These are phyloP conservation scores for Melanogaster broomeanus DNA, from an alignment of 768 basidiomycete species.

Conservation along the genomic window DNA sequence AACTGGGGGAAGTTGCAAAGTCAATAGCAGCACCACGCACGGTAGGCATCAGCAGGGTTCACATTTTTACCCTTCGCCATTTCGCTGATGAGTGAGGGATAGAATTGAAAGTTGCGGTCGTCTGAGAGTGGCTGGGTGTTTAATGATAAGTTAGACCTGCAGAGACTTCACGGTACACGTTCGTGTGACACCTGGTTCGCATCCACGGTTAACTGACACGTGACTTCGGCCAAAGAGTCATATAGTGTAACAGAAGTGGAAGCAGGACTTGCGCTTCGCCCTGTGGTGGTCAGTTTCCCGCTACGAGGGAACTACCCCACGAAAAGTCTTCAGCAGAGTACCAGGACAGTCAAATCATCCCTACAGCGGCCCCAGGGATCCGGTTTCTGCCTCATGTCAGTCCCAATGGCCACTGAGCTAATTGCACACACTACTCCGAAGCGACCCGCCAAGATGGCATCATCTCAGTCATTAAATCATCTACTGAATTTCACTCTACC, in stretches of 20 bases:
- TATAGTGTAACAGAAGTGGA: neutral
- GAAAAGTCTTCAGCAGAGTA: slow-evolving; percentile 12
- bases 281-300: slow-evolving; percentile 40
- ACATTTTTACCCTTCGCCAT: slow-evolving; percentile 87
- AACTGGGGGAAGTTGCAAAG: slow-evolving; percentile 1
- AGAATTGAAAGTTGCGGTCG: neutral
- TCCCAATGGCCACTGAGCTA: slow-evolving; percentile 25
- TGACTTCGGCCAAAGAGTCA: slow-evolving; percentile 29
- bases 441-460: slow-evolving; percentile 68
- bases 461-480: slow-evolving; percentile 70
- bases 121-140: no score
- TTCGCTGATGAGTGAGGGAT: neutral
- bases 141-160: neutral
- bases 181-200: no score
- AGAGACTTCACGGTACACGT: no score
- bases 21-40: slow-evolving; percentile 47
- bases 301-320: slow-evolving; percentile 49
- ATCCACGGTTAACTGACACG: no score
- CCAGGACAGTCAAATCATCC: neutral
- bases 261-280: neutral
- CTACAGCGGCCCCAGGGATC: slow-evolving; percentile 13
- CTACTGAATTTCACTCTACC: slow-evolving; percentile 94
- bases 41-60: slow-evolving; percentile 94
- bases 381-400: slow-evolving; percentile 25
- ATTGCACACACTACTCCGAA: slow-evolving; percentile 46